phyloP scores from a whole-genome alignment of 306 rosid species.

The Amphicarpaea edgeworthii region DNA sequence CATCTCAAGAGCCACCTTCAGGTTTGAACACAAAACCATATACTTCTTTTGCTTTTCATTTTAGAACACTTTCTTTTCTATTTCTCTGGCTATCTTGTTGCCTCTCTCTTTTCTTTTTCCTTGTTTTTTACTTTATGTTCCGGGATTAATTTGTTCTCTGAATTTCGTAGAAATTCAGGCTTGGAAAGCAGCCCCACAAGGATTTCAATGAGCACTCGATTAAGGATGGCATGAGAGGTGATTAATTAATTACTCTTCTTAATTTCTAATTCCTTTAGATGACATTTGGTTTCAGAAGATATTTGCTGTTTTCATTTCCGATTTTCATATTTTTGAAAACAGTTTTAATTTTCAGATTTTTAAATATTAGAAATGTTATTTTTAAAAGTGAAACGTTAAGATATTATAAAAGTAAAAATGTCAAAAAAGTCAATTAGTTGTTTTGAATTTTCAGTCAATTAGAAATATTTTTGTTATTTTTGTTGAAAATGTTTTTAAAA shows the following conservation, averaged over 20 bases:
- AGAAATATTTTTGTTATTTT: no score
- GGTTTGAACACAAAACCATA: slow-evolving; percentile 56
- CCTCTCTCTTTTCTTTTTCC: slow-evolving; percentile 13
- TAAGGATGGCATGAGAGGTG: slow-evolving; percentile 84
- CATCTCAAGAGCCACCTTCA: slow-evolving; percentile 99
- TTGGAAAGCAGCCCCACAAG: slow-evolving; percentile 99
- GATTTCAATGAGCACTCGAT: slow-evolving; percentile 95
- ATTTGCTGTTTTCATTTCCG: no score
- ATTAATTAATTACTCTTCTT: slow-evolving; percentile 48
- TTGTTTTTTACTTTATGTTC: slow-evolving; percentile 45
- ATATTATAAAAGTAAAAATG: no score
- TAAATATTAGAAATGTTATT: no score
- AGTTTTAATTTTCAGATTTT: no score
- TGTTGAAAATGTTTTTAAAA: no score
- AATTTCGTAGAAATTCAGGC: slow-evolving; percentile 79
- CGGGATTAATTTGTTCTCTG: slow-evolving; percentile 24
- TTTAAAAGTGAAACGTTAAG: no score
- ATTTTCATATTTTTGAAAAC: no score
- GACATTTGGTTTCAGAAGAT: no score
- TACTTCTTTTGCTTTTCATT: slow-evolving; percentile 40
- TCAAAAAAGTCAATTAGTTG: no score
- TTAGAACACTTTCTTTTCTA: slow-evolving; percentile 20
- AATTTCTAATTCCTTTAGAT: slow-evolving; percentile 45
- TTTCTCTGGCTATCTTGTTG: slow-evolving; percentile 31
- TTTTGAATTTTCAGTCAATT: no score